These are phyloP conservation scores for Hymenoscyphus infarciens DNA, from an alignment of 2,329 filamentous ascomycete species.

Conservation along the genomic window DNA sequence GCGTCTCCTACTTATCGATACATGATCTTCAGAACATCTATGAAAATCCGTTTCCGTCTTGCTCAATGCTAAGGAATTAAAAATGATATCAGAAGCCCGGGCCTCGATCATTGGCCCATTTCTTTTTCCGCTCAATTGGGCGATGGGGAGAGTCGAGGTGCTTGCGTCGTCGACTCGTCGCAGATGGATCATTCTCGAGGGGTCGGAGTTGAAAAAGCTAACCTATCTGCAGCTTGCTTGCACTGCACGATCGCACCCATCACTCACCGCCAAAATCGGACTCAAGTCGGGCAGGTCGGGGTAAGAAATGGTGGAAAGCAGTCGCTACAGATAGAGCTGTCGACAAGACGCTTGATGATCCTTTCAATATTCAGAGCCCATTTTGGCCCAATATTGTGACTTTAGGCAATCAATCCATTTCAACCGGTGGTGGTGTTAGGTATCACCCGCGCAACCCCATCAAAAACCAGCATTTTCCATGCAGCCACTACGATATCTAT, in stretches of 20 bases:
- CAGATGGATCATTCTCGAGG: not conserved
- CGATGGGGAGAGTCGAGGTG: not conserved
- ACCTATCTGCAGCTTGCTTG: not conserved
- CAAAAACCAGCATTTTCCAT: not conserved
- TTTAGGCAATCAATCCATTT: conserved; percentile 1
- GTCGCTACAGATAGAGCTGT: too few relatives aligned
- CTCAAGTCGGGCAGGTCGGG: not conserved
- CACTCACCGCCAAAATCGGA: not conserved
- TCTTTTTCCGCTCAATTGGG: not conserved
- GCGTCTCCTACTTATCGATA: not conserved
- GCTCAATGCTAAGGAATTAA: not conserved
- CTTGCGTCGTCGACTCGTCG: not conserved
- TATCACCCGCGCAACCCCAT: not conserved
- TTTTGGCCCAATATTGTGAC: not conserved
- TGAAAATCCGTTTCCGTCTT: not conserved
- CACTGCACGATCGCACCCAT: not conserved
- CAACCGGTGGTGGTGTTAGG: not conserved
- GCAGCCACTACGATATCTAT: not conserved
- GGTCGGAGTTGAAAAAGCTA: not conserved
- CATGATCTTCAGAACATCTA: not conserved
- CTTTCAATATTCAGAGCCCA: not conserved
- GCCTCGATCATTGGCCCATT: not conserved
- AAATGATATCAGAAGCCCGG: not conserved
- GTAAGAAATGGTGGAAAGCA: not conserved
- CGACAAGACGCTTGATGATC: not conserved